Percentiles rank a stretch among this genome's conserved stretches.
These are phyloP conservation scores for Purshia tridentata DNA, from an alignment of 306 rosid genomes.

Conservation along the genomic window DNA sequence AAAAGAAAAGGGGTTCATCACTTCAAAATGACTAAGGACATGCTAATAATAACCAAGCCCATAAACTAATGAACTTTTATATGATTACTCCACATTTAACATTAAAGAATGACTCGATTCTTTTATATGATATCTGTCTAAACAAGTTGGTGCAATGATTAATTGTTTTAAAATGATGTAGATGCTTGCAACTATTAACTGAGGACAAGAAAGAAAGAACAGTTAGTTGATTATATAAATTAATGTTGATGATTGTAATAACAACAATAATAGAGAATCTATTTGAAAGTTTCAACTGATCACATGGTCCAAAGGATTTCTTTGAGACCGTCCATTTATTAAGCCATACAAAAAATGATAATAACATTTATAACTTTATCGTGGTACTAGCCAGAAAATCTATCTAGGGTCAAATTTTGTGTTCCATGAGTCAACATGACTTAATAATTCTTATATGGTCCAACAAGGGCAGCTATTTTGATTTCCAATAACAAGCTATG, in stretches of 20 bases:
- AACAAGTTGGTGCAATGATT: background rate
- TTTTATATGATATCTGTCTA: background rate
- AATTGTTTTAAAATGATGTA: background rate
- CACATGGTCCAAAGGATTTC: background rate
- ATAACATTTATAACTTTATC: background rate
- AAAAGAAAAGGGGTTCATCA: no score
- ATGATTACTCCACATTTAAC: background rate
- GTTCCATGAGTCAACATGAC: background rate
- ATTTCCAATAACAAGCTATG: background rate
- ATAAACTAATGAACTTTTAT: no score
- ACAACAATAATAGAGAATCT: background rate
- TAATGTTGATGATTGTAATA: background rate
- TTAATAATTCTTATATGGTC: background rate
- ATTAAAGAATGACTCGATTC: background rate
- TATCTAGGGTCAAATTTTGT: constrained; percentile 7
- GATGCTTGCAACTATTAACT: constrained; percentile 6
- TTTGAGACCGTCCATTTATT: background rate
- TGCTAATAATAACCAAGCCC: no score
- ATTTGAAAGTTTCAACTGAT: background rate
- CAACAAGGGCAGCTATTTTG: constrained; percentile 2
- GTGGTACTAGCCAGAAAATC: background rate
- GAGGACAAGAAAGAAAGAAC: background rate
- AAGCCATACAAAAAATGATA: background rate
- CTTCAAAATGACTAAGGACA: no score
- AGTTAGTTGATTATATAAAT: background rate